Conservation (phyloP, 2,329 filamentous ascomycete genomes). For the Atkinsonella texensis region DNA sequence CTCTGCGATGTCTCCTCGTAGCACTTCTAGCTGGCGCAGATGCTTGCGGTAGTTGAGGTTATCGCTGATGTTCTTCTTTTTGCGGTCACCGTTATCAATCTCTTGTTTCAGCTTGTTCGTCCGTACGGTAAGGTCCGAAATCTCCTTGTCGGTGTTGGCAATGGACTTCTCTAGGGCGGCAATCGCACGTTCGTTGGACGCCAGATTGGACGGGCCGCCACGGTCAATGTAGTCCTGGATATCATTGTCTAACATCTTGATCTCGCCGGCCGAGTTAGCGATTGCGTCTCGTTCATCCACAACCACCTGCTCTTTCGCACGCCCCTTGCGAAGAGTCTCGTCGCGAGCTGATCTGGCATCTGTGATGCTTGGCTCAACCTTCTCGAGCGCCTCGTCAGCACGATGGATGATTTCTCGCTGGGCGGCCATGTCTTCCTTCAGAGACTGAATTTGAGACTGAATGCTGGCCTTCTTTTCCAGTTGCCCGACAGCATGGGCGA, state of each 20-base stretch:
- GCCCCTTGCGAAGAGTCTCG: constrained; percentile 60
- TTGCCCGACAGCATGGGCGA: constrained; percentile 58
- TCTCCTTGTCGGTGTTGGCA: constrained; percentile 52
- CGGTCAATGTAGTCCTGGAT: constrained; percentile 70
- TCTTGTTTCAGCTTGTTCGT: constrained; percentile 70
- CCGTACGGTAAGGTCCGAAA: constrained; percentile 51
- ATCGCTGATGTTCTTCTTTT: constrained; percentile 76
- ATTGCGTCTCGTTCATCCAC: constrained; percentile 60
- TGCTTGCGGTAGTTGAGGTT: constrained; percentile 80
- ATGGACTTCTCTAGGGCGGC: constrained; percentile 55
- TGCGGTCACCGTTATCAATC: constrained; percentile 66
- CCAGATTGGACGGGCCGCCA: constrained; percentile 61
- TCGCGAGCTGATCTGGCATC: constrained; percentile 67
- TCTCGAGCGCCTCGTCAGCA: constrained; percentile 61
- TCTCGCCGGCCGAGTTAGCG: constrained; percentile 61
- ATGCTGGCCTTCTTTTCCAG: constrained; percentile 72
- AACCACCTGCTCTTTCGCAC: constrained; percentile 59
- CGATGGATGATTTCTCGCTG: constrained; percentile 59
- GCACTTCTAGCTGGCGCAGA: constrained; percentile 51
- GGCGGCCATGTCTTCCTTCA: constrained; percentile 54
- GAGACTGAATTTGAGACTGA: constrained; percentile 57
- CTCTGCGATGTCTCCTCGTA: constrained; percentile 58
- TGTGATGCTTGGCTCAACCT: constrained; percentile 61
- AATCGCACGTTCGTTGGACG: constrained; percentile 57
- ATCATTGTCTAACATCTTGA: constrained; percentile 62